Base-by-base conservation (phyloP, 2,329 filamentous ascomycete genomes). In the Arthrobotrys entomopaga region DNA sequence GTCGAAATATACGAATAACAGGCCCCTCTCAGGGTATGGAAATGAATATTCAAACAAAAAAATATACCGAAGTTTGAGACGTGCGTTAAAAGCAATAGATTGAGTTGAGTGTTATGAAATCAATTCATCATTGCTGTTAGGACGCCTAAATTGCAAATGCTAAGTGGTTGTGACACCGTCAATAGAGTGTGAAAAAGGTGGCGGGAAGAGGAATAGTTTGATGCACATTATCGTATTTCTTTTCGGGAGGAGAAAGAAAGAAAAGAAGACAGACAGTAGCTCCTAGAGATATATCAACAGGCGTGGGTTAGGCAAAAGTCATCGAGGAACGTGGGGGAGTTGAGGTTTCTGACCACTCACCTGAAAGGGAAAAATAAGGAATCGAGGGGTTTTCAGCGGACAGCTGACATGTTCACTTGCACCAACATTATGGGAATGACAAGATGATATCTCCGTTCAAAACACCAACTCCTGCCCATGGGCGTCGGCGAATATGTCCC, bases 401-500 rank as follows among this genome's bases (percentile, higher is more conserved):
- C 34, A 48, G 40, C 56, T 42, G 61, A 73, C 61, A 65, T 56
- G 57, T 40, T 48, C 48, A 56, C 26, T 38, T 52, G 53, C 20
- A 22, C 16, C 46, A 26, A 46, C 40, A 26, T 24, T 53, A 56
- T 75, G 64, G 52, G 54, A 60, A 64, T 59, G 65, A 65, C 61
- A 65, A 71, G 63, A 71, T 75, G 46, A 65, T 57, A 60, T 59
- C 59, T 56, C 16, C 63, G 60, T 57, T 57, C 49, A 59, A 67
- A 65, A 57, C 65, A 66, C 60, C 48, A 72, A 76, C 60, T 60
- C 29, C 29, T 34, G 29, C 29, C 29, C 5, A 34, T 34, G 29
- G 59, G 60, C 60, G 56, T 34, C 10, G 29, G 10, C 10, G 2
- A 34, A 34, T 34, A 34, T 34, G 29, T 8, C 29, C 29, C 29